Base-by-base conservation (phyloP, 116 monocot species). In the Cymodocea nodosa region DNA sequence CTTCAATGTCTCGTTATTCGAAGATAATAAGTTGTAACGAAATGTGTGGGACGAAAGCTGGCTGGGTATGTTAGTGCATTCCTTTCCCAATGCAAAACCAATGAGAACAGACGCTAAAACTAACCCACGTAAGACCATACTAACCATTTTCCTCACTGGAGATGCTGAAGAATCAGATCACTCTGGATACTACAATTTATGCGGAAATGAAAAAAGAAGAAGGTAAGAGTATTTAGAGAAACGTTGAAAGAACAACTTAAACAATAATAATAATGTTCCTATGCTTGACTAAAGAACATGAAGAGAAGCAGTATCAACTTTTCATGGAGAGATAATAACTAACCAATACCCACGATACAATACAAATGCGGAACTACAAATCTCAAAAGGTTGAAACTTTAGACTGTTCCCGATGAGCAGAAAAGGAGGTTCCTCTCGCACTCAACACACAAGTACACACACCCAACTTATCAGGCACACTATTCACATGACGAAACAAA, bases 41-140 rank as follows among this genome's bases (percentile, higher is more conserved):
- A 79, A 50, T 16, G 85, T 77, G 69, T 92, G 85, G 25, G 92
- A 87, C 5, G 72, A 63, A 25, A 72, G 18, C 39, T 87, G 79
- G 7, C 78, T 85, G 6, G 85, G 82, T 20, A 50, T 22, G 65
- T 92, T 92, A 20, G 92, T 92, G 75, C 92, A 92, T 77, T 92
- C 92, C 67, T 92, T 92, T 22, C 65, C 70, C 35, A 51, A 37
- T 2, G 25, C 66, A 56, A 0, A 14, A 50, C 30, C 17, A 49
- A 11, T n/a, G 6, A 60, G 22, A 48, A 53, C 17, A 44, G 14
- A 70, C 16, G 60, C 6, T 4, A 65, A 50, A 52, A 52, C 15
- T 14, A 64, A 19, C 50, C 44, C 10, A 54, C 50, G 12, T 16
- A 69, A 39, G 24, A 57, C 6, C 3, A 18, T 11, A 11, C 49